phyloP scores from a whole-genome alignment of 1,284 basidiomycete genomes.

The Rhodotorula sp. region DNA sequence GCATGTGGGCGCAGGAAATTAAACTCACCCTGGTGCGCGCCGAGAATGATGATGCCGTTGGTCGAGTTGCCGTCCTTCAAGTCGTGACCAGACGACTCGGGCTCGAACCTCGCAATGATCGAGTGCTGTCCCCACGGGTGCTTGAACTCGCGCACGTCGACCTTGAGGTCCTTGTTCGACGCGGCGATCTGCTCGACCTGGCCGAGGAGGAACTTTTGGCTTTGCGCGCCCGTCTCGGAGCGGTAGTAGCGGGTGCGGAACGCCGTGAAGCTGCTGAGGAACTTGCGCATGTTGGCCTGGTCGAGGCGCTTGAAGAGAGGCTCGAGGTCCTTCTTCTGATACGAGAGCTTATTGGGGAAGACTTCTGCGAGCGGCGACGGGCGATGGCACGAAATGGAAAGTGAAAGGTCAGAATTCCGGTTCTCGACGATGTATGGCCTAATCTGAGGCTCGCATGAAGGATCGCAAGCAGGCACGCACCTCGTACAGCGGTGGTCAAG shows the following conservation, averaged over 20 bases:
- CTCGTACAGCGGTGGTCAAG: conserved; percentile 1
- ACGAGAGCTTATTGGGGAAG: conserved; percentile 29
- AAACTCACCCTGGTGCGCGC: conserved; percentile 43
- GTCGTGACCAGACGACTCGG: not conserved
- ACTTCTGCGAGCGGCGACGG: conserved; percentile 11
- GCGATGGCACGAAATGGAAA: not conserved
- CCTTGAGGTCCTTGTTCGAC: conserved; percentile 14
- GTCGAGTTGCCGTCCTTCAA: conserved; percentile 21
- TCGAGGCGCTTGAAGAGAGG: conserved; percentile 56
- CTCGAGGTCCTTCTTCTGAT: conserved; percentile 32
- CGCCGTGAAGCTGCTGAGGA: conserved; percentile 41
- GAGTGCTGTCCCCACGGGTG: conserved; percentile 92
- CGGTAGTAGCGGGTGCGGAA: conserved; percentile 55
- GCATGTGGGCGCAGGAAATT: conserved; percentile 15
- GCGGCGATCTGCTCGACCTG: conserved; percentile 56
- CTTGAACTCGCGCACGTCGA: conserved; percentile 41
- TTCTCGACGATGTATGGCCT: not conserved
- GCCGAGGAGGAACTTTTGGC: conserved; percentile 77
- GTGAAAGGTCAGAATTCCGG: not conserved
- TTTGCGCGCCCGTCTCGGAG: conserved; percentile 64
- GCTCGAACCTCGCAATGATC: conserved; percentile 51
- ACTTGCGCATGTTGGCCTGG: conserved; percentile 60
- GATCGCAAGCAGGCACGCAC: not conserved
- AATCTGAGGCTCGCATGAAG: not conserved
- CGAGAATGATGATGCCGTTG: conserved; percentile 56